Conservation (phyloP, 2,329 filamentous ascomycete species). For the Sporothrix globosa region DNA sequence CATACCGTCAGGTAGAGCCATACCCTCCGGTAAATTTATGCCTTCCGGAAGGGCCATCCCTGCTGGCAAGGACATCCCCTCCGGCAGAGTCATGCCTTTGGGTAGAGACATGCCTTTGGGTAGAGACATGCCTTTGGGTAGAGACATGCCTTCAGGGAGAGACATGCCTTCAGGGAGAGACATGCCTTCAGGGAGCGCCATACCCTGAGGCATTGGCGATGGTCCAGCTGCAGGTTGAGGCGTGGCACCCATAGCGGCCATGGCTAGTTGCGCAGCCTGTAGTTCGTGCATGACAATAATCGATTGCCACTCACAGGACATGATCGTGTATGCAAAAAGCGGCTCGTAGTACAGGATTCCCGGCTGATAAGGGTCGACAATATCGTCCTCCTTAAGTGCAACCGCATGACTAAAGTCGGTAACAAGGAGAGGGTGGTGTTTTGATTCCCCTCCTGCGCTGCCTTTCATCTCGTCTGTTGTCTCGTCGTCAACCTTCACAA, state of each 20-base stretch:
- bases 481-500: slow-evolving; percentile 25
- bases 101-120: neutral
- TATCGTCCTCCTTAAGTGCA: slow-evolving; percentile 61
- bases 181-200: neutral
- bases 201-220: neutral
- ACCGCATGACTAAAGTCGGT: slow-evolving; percentile 62
- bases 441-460: neutral
- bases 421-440: slow-evolving; percentile 51
- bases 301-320: slow-evolving; percentile 76
- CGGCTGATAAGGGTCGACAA: slow-evolving; percentile 73
- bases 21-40: neutral
- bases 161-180: neutral
- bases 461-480: neutral
- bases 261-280: slow-evolving; percentile 58
- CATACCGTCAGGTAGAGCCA: slow-evolving; percentile 3
- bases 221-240: neutral
- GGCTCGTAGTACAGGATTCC: slow-evolving; percentile 71
- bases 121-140: neutral
- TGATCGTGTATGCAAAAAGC: slow-evolving; percentile 73
- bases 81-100: neutral
- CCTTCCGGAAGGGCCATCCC: neutral
- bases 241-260: neutral
- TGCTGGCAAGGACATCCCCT: neutral
- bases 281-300: slow-evolving; percentile 80
- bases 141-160: neutral